phyloP scores from a whole-genome alignment of 805 yeast genomes.

The Brettanomyces sp. region DNA sequence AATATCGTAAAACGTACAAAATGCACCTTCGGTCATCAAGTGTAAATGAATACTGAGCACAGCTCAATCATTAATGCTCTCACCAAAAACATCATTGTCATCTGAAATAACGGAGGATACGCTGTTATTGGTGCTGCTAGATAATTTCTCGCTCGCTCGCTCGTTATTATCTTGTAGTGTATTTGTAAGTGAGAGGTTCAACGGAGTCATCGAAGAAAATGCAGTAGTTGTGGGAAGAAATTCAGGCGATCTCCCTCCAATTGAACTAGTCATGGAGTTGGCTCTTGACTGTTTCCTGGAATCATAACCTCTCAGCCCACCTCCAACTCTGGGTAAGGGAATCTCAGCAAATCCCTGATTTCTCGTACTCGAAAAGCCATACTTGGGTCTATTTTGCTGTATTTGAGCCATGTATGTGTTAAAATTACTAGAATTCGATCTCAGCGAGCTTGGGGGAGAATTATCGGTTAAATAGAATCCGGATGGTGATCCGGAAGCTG shows the following conservation, averaged over 20 bases:
- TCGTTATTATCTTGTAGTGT: no score
- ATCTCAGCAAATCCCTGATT: background rate
- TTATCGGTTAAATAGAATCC: constrained; percentile 43
- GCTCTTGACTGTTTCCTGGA: background rate
- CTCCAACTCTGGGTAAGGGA: background rate
- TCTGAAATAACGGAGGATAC: no score
- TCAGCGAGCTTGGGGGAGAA: constrained; percentile 37
- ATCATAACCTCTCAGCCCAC: background rate
- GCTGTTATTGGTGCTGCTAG: background rate
- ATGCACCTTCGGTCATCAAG: no score
- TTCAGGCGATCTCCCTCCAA: constrained; percentile 26
- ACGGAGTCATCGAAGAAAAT: constrained; percentile 30
- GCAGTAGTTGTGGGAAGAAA: constrained; percentile 25
- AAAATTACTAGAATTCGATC: constrained; percentile 16
- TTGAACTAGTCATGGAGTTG: constrained; percentile 7
- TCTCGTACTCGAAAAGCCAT: background rate
- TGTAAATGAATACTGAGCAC: no score
- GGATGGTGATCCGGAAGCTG: constrained; percentile 47
- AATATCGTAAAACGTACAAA: no score
- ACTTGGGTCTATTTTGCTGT: background rate
- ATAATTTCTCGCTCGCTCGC: no score
- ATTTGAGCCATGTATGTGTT: constrained; percentile 4
- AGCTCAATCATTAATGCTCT: background rate
- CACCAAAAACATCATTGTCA: constrained; percentile 1
- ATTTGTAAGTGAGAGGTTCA: constrained; percentile 18